Evolutionary conservation across 192 early-diverging fungal genomes (phyloP).

Genomic region (Linnemannia zychae): DNA sequence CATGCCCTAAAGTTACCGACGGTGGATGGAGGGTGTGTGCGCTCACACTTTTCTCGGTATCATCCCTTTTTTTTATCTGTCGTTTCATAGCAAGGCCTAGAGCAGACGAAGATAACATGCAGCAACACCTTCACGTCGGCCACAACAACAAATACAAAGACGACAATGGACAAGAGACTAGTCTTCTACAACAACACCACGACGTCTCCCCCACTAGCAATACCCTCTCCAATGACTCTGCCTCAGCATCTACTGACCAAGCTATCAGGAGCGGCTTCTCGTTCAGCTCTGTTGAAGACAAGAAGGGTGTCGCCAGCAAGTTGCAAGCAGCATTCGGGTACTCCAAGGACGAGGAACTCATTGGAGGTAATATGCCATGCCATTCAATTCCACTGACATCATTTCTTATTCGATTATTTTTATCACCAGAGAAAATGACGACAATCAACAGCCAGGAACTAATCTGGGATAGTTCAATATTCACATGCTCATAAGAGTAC

Average conservation of each 20-base stretch:
- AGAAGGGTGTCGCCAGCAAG: constrained; percentile 4
- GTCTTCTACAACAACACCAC: background rate
- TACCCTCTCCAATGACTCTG: background rate
- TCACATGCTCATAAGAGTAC: constrained; percentile 58
- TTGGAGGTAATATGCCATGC: constrained; percentile 9
- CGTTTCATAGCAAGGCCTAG: background rate
- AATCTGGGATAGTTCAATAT: background rate
- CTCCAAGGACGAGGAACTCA: constrained; percentile 15
- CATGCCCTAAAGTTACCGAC: background rate
- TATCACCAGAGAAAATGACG: background rate
- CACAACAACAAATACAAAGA: background rate
- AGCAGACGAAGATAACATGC: background rate
- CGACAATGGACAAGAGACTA: background rate
- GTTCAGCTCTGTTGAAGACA: background rate
- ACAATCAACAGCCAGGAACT: background rate
- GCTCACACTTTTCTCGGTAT: background rate
- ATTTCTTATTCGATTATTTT: background rate
- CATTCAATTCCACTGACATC: background rate
- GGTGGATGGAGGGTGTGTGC: background rate
- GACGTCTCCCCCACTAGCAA: constrained; percentile 5
- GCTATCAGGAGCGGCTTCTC: constrained; percentile 7
- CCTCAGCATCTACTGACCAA: background rate
- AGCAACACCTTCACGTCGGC: background rate
- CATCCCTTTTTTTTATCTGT: background rate
- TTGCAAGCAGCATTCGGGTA: constrained; percentile 26